Percentiles rank a stretch among this genome's conserved stretches.
phyloP scores from a whole-genome alignment of 176 grass and related monocot species.

The Oropetium thomaeum region DNA sequence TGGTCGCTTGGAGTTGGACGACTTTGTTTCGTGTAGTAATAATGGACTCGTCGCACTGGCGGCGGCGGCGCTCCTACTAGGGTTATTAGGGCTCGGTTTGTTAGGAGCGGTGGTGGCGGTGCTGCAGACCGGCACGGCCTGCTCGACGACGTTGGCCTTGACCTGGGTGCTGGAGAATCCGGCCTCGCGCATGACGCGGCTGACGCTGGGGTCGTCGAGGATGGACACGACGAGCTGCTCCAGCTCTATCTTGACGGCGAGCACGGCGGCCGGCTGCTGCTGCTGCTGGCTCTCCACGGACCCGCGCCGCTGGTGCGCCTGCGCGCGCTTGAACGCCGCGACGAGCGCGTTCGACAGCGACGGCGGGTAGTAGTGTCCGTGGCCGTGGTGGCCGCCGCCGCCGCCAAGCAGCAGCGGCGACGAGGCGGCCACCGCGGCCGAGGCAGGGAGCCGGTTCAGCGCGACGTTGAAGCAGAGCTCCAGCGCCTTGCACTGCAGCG shows the following conservation, averaged over 20 bases:
- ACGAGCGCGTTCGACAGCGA: constrained; percentile 91
- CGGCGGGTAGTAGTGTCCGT: constrained; percentile 57
- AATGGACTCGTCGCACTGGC: too few species aligned
- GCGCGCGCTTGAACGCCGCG: constrained; percentile 89
- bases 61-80: constrained; percentile 38
- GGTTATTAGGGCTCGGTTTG: constrained; percentile 55
- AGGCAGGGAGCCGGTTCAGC: constrained; percentile 79
- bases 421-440: constrained; percentile 41
- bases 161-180: constrained; percentile 95
- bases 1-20: constrained; percentile 27
- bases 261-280: too few species aligned
- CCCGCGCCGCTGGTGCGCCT: constrained; percentile 84
- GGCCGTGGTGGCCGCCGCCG: constrained; percentile 27
- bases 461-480: constrained; percentile 99
- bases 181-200: constrained; percentile 94
- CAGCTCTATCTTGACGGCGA: constrained; percentile 84
- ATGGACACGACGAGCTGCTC: constrained; percentile 96
- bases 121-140: constrained; percentile 62
- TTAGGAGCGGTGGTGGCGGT: constrained; percentile 4
- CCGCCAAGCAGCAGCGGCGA: constrained; percentile 49
- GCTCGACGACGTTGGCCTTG: constrained; percentile 90
- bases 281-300: constrained; percentile 92
- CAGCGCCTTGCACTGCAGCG: constrained; percentile 93
- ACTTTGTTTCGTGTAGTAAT: constrained; percentile 47
- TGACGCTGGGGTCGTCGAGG: constrained; percentile 93